These are phyloP conservation scores for Incumbomyces delicatus DNA, from an alignment of 2,329 filamentous ascomycete genomes.

Conservation along the genomic window DNA sequence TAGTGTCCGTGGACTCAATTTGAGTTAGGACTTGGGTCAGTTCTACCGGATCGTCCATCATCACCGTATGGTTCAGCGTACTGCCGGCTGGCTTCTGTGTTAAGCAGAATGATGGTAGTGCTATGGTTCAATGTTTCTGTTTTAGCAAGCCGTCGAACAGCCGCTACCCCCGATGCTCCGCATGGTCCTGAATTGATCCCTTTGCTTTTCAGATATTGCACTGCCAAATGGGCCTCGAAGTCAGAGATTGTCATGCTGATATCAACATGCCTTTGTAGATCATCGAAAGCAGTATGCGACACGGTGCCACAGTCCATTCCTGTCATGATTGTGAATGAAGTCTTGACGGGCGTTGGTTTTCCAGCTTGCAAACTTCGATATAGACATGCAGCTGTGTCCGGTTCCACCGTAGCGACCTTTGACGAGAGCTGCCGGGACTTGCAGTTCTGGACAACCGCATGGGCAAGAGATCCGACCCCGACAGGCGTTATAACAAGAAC, in stretches of 20 bases:
- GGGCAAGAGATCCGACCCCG: constrained; percentile 63
- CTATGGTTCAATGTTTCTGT: no score
- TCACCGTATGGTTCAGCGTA: no score
- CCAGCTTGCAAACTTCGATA: constrained; percentile 40
- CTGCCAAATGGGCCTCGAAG: constrained; percentile 50
- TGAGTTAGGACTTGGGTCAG: no score
- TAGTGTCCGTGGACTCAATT: no score
- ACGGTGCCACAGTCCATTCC: constrained; percentile 65
- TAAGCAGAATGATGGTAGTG: no score
- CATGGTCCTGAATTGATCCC: constrained; percentile 52
- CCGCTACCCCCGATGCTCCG: no score
- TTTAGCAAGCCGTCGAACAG: no score
- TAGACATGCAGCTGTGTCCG: constrained; percentile 52
- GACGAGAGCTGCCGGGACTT: constrained; percentile 33
- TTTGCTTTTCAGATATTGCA: constrained; percentile 26
- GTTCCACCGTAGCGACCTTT: constrained; percentile 58
- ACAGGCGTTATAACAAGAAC: constrained; percentile 54
- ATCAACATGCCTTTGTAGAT: constrained; percentile 50
- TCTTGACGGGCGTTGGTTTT: constrained; percentile 41
- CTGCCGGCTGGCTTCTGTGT: no score
- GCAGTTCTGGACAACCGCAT: constrained; percentile 58
- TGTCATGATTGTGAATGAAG: constrained; percentile 59
- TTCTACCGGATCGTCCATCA: no score
- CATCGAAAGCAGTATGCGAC: constrained; percentile 55
- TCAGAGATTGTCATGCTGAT: constrained; percentile 53